Evolutionary conservation across 108 stramenopile species (phyloP), one percentile per base, ranked within the genome.

Genomic region (Thalassiosira profunda): DNA sequence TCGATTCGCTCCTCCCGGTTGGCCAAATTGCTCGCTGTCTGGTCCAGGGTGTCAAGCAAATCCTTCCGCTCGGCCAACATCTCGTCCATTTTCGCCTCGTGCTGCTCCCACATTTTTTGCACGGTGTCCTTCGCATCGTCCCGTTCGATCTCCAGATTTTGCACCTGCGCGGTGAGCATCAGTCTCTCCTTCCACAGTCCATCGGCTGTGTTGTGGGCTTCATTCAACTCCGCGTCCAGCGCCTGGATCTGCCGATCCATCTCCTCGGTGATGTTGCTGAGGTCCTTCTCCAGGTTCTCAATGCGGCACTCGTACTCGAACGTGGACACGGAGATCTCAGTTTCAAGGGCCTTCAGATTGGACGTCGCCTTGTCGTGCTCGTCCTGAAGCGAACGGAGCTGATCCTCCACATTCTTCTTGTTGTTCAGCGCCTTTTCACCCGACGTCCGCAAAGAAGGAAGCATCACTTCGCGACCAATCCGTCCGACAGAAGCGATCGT

Each of bases 41-140:
- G 42, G 5, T 79, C 58, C 26, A 79, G 21, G 9, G 70, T 26
- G 9, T 66, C 61, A 11, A 70, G 42, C 54, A 79, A 60, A 34
- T 70, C 49, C 40, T 70, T 60, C 64, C 63, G 54, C 28, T 79
- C 77, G n/a, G 63, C 71, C 70, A 37, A n/a, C n/a, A n/a, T n/a
- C n/a, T n/a, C n/a, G n/a, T 79, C 69, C 24, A 64, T 26, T 51
- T 70, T 70, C 18, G 59, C 62, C 18, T 25, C 66, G 17, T 71
- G 26, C 46, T 79, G 77, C 43, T 79, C 70, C n/a, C 58, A 67
- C 18, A 66, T 15, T 59, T 79, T 70, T 33, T 63, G 49, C 37
- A 70, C 41, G 5, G 77, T 67, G 45, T 58, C 48, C 46, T 79
- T 79, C n/a, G 77, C 63, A 48, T 79, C 70, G 20, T 70, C 69